Conservation (phyloP, 2,329 filamentous ascomycete species). For the Penicillium hesseltinei region DNA sequence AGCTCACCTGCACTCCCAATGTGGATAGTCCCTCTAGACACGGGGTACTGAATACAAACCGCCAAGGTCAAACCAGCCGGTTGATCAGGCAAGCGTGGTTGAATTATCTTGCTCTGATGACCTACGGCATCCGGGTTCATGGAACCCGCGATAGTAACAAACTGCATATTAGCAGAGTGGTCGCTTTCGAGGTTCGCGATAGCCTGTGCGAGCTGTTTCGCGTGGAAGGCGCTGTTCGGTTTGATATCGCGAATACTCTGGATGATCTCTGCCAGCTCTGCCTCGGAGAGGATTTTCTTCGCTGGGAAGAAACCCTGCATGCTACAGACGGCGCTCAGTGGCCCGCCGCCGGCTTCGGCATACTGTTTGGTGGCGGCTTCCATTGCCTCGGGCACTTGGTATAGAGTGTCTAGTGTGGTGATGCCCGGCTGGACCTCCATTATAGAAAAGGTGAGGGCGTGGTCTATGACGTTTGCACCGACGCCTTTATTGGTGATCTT, state of each 20-base stretch:
- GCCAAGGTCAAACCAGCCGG: conserved; percentile 15
- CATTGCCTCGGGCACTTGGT: conserved; percentile 14
- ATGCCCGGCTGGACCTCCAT: conserved; percentile 14
- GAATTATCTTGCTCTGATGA: conserved; percentile 13
- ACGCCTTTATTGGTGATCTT: conserved; percentile 46
- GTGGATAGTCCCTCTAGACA: conserved; percentile 24
- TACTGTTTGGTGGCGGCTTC: conserved; percentile 13
- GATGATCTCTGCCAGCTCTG: conserved; percentile 12
- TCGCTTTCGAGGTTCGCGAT: conserved; percentile 14
- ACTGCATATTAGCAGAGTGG: conserved; percentile 15
- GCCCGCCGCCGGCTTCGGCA: conserved; percentile 2
- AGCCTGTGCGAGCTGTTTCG: conserved; percentile 14
- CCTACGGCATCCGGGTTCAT: conserved; percentile 5
- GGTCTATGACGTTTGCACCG: conserved; percentile 52
- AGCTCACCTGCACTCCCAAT: conserved; percentile 13
- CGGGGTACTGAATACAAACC: conserved; percentile 21
- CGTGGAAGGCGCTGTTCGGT: conserved; percentile 14
- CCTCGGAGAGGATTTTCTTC: conserved; percentile 11
- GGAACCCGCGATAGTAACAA: conserved; percentile 9
- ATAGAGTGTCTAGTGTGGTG: conserved; percentile 11
- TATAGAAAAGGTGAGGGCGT: conserved; percentile 20
- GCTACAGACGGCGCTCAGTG: conserved; percentile 5
- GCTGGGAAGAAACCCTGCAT: conserved; percentile 19
- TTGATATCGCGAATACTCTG: conserved; percentile 16
- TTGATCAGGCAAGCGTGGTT: conserved; percentile 1